A percentile compares a stretch with the other conserved stretches of the same genome.
phyloP scores from a whole-genome alignment of 1,139 yeast species.

The Pichia sp. region DNA sequence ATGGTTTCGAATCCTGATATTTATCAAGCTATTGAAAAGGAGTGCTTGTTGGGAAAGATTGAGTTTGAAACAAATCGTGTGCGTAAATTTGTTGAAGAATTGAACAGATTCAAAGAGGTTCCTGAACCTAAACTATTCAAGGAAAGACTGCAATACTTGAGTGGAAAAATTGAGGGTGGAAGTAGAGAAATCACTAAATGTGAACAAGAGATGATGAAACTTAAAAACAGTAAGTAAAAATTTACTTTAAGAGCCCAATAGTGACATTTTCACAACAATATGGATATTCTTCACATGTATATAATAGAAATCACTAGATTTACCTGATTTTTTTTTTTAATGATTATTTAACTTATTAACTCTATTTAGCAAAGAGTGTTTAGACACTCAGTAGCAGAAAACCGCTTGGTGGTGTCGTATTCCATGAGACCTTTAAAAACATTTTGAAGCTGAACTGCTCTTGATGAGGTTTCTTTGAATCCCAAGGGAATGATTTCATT shows the following conservation, averaged over 20 bases:
- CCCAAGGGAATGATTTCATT: conserved; percentile 28
- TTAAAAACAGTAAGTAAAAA: conserved; percentile 4
- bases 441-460: conserved; percentile 10
- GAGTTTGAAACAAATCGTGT: conserved; percentile 59
- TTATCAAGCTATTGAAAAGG: conserved; percentile 55
- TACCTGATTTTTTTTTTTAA: too few species aligned
- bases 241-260: background rate
- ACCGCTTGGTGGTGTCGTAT: conserved; percentile 32
- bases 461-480: background rate
- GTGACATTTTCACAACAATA: background rate
- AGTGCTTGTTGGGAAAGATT: conserved; percentile 47
- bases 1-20: conserved; percentile 52
- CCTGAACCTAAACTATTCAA: conserved; percentile 39
- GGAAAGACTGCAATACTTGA: conserved; percentile 56
- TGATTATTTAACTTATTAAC: too few species aligned
- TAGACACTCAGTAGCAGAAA: conserved; percentile 24
- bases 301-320: too few species aligned
- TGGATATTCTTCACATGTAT: too few species aligned
- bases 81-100: conserved; percentile 58
- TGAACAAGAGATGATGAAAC: conserved; percentile 17
- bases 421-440: conserved; percentile 30
- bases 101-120: conserved; percentile 45
- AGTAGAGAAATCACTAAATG: conserved; percentile 31
- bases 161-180: conserved; percentile 53
- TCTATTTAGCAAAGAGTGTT: conserved; percentile 7